Conservation (phyloP, 306 rosid species). For the Calophaca sinica region DNA sequence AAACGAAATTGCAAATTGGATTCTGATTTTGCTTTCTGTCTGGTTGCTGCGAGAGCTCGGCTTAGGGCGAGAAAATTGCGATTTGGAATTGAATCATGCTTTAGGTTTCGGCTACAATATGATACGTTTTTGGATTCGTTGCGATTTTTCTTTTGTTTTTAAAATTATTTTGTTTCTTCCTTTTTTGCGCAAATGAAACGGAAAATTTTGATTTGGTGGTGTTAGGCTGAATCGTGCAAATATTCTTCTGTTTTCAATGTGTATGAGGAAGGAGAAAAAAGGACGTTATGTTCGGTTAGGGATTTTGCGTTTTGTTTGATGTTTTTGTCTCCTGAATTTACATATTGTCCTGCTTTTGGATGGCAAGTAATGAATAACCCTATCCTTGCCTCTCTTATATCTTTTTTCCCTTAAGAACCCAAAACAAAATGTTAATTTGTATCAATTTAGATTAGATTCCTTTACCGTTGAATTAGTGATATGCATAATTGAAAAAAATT, state of each 20-base stretch:
- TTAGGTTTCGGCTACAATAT: constrained; percentile 4
- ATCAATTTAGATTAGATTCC: not conserved
- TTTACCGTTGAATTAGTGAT: constrained; percentile 2
- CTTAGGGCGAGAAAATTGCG: not conserved
- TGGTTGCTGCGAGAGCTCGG: constrained; percentile 1
- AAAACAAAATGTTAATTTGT: not conserved
- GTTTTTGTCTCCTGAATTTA: constrained; percentile 1
- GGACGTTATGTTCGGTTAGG: constrained; percentile 4
- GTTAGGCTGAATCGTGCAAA: constrained; percentile 34
- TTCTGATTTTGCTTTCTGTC: constrained; percentile 16
- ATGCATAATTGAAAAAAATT: not conserved
- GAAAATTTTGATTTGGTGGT: not conserved
- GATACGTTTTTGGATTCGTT: constrained; percentile 26
- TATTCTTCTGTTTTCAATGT: not conserved
- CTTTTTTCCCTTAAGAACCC: too few relatives aligned
- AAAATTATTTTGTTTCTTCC: not conserved
- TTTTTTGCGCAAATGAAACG: constrained; percentile 1
- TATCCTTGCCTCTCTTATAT: not conserved
- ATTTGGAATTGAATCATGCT: not conserved
- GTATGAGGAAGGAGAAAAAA: not conserved
- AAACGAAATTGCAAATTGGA: not conserved
- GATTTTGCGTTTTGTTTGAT: constrained; percentile 27
- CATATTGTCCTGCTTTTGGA: not conserved
- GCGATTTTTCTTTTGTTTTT: not conserved
- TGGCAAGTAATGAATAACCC: not conserved